A percentile compares a stretch with the other conserved stretches of the same genome.
Conservation (phyloP, 306 rosid species). For the Myrica gale region DNA sequence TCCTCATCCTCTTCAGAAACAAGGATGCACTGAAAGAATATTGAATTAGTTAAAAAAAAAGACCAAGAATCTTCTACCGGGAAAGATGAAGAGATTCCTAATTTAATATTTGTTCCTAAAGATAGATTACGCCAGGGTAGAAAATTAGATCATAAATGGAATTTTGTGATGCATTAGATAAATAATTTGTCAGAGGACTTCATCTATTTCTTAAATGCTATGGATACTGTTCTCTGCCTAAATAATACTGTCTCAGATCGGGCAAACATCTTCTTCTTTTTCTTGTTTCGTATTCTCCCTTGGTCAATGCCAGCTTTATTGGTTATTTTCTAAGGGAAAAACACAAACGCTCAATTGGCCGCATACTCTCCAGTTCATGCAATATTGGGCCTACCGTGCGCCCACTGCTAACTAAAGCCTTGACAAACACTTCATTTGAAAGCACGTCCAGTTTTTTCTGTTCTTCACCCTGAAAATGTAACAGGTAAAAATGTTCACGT, state of each 20-base stretch:
- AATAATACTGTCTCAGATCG: no score
- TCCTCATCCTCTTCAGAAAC: conserved; percentile 97
- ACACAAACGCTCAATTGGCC: no score
- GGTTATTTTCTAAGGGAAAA: no score
- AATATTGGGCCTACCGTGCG: conserved; percentile 51
- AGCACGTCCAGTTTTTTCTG: conserved; percentile 97
- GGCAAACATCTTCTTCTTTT: no score
- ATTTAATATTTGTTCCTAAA: not conserved
- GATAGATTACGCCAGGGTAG: not conserved
- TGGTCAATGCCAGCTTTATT: no score
- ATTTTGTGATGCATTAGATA: not conserved
- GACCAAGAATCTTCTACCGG: not conserved
- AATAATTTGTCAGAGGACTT: not conserved
- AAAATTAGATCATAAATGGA: not conserved
- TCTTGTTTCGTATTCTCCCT: no score
- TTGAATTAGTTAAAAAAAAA: not conserved
- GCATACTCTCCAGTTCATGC: no score
- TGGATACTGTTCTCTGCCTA: not conserved
- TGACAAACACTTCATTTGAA: conserved; percentile 87
- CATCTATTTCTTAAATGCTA: not conserved
- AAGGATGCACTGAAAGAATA: conserved; percentile 62
- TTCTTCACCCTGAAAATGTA: conserved; percentile 69
- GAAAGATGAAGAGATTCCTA: not conserved
- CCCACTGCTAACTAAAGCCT: conserved; percentile 89
- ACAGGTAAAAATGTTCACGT: not conserved